Conservation (phyloP, 768 basidiomycete genomes). For the Kwoniella mangroviensis region DNA sequence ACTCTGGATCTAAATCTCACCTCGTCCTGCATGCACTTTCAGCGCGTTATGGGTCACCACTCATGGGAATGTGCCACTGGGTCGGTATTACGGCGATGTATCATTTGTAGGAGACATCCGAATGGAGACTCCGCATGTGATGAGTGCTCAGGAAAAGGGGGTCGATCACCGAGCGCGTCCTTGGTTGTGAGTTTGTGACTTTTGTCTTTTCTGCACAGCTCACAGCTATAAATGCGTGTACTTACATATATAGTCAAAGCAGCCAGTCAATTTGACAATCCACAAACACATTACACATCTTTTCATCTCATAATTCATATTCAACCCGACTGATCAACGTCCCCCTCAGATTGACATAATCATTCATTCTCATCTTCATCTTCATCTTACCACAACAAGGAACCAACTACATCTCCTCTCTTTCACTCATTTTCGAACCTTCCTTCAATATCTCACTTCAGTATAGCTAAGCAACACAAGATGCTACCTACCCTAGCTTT, state of each 20-base stretch:
- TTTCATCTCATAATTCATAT: constrained; percentile 9
- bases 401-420: background rate
- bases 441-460: background rate
- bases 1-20: background rate
- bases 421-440: background rate
- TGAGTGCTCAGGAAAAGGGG: background rate
- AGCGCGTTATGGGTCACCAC: constrained; percentile 12
- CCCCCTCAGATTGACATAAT: background rate
- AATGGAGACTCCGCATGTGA: constrained; percentile 1
- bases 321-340: too few species aligned
- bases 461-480: constrained; percentile 1
- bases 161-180: constrained; percentile 7
- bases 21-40: constrained; percentile 1
- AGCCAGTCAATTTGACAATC: background rate
- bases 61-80: constrained; percentile 7
- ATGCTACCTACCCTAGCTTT: constrained; percentile 33
- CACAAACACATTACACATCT: constrained; percentile 2
- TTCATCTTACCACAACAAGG: background rate
- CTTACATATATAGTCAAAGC: background rate
- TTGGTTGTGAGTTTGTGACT: background rate
- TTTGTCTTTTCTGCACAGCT: constrained; percentile 4
- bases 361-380: background rate
- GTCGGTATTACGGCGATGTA: constrained; percentile 10
- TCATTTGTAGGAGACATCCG: background rate
- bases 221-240: background rate